Conservation (phyloP, 441 rosid genomes). For the Jatropha podagrica region DNA sequence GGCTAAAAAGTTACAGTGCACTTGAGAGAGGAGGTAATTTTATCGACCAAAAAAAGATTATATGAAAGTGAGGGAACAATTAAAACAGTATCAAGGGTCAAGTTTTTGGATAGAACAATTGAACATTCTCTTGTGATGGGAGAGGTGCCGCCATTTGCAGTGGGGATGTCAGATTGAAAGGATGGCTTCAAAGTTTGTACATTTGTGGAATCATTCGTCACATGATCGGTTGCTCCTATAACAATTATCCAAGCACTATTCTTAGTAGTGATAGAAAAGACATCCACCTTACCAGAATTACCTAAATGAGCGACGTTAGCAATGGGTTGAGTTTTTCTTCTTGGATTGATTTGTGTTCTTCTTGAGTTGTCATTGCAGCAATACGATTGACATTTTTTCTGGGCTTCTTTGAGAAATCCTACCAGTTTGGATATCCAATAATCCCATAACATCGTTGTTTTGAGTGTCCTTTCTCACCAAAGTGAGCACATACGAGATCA, state of each 20-base stretch:
- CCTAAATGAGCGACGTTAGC: background rate
- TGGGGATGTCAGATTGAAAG: background rate
- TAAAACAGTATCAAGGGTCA: background rate
- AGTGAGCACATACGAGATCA: background rate
- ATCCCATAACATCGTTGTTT: slow-evolving; percentile 11
- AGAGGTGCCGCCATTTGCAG: background rate
- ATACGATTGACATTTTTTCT: background rate
- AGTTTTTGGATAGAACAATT: too few relatives aligned
- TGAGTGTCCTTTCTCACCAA: background rate
- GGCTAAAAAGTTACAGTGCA: background rate
- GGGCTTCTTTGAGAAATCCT: background rate
- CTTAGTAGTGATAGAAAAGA: background rate
- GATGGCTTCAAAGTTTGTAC: background rate
- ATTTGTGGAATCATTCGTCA: background rate
- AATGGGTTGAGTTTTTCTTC: background rate
- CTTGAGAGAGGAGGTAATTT: background rate
- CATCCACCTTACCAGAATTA: background rate
- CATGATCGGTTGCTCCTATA: background rate
- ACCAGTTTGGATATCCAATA: slow-evolving; percentile 7
- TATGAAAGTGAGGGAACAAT: background rate
- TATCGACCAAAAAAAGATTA: too few relatives aligned
- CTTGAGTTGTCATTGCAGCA: background rate
- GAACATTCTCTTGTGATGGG: background rate
- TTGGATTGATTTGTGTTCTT: background rate
- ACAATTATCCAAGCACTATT: background rate